Base-by-base conservation (phyloP, 2,329 filamentous ascomycete genomes). In the Monilinia laxa region DNA sequence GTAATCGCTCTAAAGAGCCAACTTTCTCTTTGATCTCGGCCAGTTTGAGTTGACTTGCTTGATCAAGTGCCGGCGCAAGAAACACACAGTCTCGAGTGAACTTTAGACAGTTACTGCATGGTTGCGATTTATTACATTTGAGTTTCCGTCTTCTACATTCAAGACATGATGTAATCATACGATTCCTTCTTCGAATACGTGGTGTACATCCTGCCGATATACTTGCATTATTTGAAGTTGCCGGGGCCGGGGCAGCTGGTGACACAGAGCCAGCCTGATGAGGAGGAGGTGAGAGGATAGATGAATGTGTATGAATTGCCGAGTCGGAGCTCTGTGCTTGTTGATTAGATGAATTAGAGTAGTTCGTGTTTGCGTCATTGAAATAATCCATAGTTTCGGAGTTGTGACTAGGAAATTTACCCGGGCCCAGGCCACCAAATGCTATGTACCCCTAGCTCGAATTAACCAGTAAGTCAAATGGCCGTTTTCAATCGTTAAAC, bases 1-100 rank as follows among this genome's bases (percentile, higher is more conserved):
- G 81, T 65, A 87, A 85, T 64, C 86, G 82, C 78, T 92, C 90
- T 23, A 92, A 78, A 11, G 85, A 86, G 35, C 89, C 89, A 77
- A 92, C 90, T 77, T 89, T 89, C 76, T 93, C 90, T 78, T 93
- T 93, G 76, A 93, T 88, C 73, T 92, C 88, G 4, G 88, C 89
- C 64, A 93, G 81, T 72, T 87, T 88, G 71, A 88, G 82, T 76
- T 91, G 88, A 64, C 86, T 86, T 10, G 85, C 85, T 68, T 89
- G 83, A 76, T 92, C 90, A n/a, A 90, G 80, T 28, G 75, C 73
- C 16, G 74, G 74, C 23, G 73, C 74, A 38, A 77, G 63, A 62
- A 76, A 77, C 7, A 76, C 76, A 71, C 83, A 85, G 70, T 83
- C 80, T 23, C 82, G 79, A n/a, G 75, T 73, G 73, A 80, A 81